Evolutionary conservation across 2,329 filamentous ascomycete genomes (phyloP).

Genomic region (Exophiala oligosperma): DNA sequence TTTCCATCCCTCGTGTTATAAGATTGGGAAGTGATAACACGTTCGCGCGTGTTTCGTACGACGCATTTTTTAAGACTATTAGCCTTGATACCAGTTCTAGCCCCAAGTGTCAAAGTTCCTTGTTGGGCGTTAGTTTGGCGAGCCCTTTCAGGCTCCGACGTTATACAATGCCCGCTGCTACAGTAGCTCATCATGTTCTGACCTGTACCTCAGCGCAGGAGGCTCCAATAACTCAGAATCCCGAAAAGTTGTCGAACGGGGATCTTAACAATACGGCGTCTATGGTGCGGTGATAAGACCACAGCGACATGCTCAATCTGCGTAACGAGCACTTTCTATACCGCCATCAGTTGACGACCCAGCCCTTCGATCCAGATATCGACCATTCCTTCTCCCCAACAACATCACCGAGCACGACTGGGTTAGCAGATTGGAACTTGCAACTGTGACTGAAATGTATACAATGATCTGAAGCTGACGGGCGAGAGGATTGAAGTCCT

Average conservation of each 20-base stretch:
- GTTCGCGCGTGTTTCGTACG: too few species aligned
- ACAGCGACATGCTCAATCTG: constrained; percentile 13
- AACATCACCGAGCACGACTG: constrained; percentile 50
- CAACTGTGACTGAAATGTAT: constrained; percentile 52
- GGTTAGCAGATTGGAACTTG: constrained; percentile 58
- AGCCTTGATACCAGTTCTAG: too few species aligned
- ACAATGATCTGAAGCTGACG: constrained; percentile 44
- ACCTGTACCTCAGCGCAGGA: constrained; percentile 3
- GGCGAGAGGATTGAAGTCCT: constrained; percentile 55
- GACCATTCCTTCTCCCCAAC: constrained; percentile 56
- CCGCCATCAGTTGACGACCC: constrained; percentile 48
- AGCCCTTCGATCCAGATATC: constrained; percentile 50
- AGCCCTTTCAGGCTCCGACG: too few species aligned
- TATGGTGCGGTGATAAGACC: constrained; percentile 14
- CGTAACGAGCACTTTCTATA: constrained; percentile 45
- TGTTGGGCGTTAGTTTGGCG: too few species aligned
- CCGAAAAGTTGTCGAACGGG: constrained; percentile 1
- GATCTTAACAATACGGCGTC: constrained; percentile 21
- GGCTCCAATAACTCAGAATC: neutral
- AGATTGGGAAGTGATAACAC: too few species aligned
- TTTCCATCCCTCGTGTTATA: too few species aligned
- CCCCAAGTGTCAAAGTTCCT: too few species aligned
- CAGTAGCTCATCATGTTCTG: too few species aligned
- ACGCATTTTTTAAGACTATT: too few species aligned
- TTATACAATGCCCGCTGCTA: too few species aligned